These are phyloP conservation scores for Rhododendron molle DNA, from an alignment of 148 eudicot species.

Conservation along the genomic window DNA sequence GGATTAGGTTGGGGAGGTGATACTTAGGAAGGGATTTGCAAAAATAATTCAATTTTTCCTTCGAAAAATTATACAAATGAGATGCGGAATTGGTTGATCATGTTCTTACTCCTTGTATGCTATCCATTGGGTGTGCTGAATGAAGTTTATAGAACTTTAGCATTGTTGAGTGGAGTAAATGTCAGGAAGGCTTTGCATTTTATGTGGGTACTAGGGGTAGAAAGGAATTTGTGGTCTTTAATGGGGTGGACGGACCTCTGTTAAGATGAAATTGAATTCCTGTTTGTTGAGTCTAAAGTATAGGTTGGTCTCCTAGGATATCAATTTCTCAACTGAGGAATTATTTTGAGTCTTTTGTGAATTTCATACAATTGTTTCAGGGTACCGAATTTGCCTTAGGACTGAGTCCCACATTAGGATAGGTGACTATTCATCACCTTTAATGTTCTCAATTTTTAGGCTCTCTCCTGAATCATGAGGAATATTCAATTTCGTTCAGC, in stretches of 20 bases:
- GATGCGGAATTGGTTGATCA: neutral
- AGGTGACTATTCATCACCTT: neutral
- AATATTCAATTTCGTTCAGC: neutral
- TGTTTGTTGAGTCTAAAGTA: neutral
- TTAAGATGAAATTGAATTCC: neutral
- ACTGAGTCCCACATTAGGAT: neutral
- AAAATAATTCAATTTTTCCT: neutral
- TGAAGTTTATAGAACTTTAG: neutral
- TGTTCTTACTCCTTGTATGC: neutral
- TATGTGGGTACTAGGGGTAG: neutral
- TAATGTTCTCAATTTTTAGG: neutral
- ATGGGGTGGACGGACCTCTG: neutral
- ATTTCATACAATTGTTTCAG: neutral
- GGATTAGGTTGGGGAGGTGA: neutral
- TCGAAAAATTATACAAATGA: neutral
- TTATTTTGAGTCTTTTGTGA: neutral
- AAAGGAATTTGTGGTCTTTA: neutral
- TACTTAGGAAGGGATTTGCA: neutral
- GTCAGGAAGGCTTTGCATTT: neutral
- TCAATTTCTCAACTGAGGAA: neutral
- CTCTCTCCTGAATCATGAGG: neutral
- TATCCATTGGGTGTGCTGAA: neutral
- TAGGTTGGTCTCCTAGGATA: neutral
- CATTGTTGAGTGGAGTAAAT: neutral
- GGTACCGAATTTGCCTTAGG: neutral